Percentiles rank a stretch among this genome's conserved stretches.
phyloP scores from a whole-genome alignment of 78 protist genomes.

The Tieghemostelium lacteum region DNA sequence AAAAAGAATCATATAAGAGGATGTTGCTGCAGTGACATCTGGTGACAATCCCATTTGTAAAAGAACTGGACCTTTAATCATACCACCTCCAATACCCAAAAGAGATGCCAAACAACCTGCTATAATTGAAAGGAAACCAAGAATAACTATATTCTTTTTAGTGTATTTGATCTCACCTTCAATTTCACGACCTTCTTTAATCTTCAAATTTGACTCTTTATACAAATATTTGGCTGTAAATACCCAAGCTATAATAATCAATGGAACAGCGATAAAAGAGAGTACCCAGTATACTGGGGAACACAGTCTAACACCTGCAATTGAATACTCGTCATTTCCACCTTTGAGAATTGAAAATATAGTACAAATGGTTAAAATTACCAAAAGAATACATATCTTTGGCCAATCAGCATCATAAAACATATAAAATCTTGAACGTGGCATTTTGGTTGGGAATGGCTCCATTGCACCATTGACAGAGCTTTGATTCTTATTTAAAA shows the following conservation, averaged over 20 bases:
- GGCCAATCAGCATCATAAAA: constrained; percentile 63
- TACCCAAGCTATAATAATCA: constrained; percentile 40
- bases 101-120: constrained; percentile 72
- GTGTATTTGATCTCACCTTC: constrained; percentile 75
- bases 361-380: constrained; percentile 30
- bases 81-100: constrained; percentile 82
- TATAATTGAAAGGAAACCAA: constrained; percentile 9
- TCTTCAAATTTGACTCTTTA: neutral
- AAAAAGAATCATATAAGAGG: constrained; percentile 75
- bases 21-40: constrained; percentile 72
- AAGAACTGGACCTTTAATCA: constrained; percentile 78
- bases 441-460: neutral
- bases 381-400: constrained; percentile 14
- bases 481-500: neutral
- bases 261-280: constrained; percentile 44
- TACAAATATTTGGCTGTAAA: constrained; percentile 24
- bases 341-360: constrained; percentile 71
- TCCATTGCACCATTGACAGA: no score
- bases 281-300: constrained; percentile 64
- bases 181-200: constrained; percentile 1
- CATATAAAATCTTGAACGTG: constrained; percentile 9
- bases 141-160: constrained; percentile 14
- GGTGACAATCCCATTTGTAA: constrained; percentile 67
- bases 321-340: constrained; percentile 33
- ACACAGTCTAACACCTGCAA: constrained; percentile 44